Conservation (phyloP, 768 basidiomycete genomes). For the Trametes cinnabarina region DNA sequence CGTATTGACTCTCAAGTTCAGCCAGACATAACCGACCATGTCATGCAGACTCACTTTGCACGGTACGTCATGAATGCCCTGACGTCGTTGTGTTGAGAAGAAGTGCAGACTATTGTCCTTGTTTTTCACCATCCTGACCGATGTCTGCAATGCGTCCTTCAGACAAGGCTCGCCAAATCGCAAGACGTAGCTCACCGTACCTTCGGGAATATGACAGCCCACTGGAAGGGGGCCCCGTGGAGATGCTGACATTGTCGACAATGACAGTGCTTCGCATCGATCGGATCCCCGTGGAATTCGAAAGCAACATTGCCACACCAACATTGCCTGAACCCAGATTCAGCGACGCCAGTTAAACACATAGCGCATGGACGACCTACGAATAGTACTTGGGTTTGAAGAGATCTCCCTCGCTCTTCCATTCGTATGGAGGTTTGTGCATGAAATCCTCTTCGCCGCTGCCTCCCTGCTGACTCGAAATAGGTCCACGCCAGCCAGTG, state of each 20-base stretch:
- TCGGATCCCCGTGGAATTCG: slow-evolving; percentile 32
- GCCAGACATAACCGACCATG: too few relatives aligned
- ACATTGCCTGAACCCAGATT: slow-evolving; percentile 24
- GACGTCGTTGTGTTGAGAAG: slow-evolving; percentile 28
- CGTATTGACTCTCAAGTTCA: not conserved
- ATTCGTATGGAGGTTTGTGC: slow-evolving; percentile 32
- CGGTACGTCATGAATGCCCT: slow-evolving; percentile 28
- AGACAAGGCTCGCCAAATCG: not conserved
- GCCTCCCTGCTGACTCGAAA: slow-evolving; percentile 29
- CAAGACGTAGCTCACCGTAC: not conserved
- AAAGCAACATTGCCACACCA: slow-evolving; percentile 34
- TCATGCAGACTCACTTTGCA: slow-evolving; percentile 31
- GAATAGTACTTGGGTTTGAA: slow-evolving; percentile 27
- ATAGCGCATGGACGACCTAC: slow-evolving; percentile 7
- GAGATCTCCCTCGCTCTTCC: slow-evolving; percentile 24
- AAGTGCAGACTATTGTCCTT: slow-evolving; percentile 30
- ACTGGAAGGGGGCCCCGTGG: slow-evolving; percentile 35
- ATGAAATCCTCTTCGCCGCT: slow-evolving; percentile 28
- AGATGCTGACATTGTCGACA: slow-evolving; percentile 32
- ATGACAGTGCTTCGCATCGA: slow-evolving; percentile 36
- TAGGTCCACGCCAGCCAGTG: slow-evolving; percentile 27
- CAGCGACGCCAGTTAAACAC: not conserved
- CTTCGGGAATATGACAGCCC: slow-evolving; percentile 37
- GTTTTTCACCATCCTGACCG: slow-evolving; percentile 31
- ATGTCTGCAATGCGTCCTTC: slow-evolving; percentile 21